Base-by-base conservation (phyloP, 202 grass and related monocot genomes). In the Zizania palustris region DNA sequence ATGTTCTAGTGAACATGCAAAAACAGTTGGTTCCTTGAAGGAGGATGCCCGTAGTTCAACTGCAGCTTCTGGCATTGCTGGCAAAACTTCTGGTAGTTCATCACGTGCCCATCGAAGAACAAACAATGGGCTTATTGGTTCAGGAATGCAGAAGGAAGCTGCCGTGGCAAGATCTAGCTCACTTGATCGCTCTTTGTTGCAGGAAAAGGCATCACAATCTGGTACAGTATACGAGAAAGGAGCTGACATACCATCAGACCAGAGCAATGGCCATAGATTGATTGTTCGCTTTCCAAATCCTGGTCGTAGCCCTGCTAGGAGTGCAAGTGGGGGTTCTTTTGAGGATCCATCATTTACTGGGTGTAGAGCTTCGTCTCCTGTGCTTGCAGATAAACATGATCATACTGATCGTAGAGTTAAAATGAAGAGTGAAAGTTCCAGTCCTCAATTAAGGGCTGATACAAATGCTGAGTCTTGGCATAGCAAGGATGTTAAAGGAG, bases 271-370 rank as follows among this genome's bases (percentile, higher is more conserved):
- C 62, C 87, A 88, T 79, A 88, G 85, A 48, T 82, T 98, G 71
- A 90, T 95, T 86, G 86, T 95, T 55, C 90, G 89, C 42, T 86
- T 98, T 86, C 86, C 85, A 60, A 98, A 98, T 76, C 91, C 85
- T 73, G 85, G 73, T 0, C 87, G 85, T 57, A 95, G 91, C 64
- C 95, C 89, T 12, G 89, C 80, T 83, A 88, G 81, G 58, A 98
- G 83, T 82, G 69, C 41, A 8, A 88, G 85, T 65, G 87, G 83
- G 18, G 83, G 86, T 65, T 85, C 86, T 46, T 70, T 82, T 9
- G 95, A 98, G 35, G 95, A 95, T 10, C 83, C 87, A 65, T 85
- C 85, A 53, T 82, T 85, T 45, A 85, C 82, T 7, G 85, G 78
- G 11, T 83, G 79, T 84, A 83, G 71, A 85, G 68, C 82, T 40